Conservation (phyloP, 495 filamentous ascomycete genomes). For the Melanomma pulvis-pyrius region DNA sequence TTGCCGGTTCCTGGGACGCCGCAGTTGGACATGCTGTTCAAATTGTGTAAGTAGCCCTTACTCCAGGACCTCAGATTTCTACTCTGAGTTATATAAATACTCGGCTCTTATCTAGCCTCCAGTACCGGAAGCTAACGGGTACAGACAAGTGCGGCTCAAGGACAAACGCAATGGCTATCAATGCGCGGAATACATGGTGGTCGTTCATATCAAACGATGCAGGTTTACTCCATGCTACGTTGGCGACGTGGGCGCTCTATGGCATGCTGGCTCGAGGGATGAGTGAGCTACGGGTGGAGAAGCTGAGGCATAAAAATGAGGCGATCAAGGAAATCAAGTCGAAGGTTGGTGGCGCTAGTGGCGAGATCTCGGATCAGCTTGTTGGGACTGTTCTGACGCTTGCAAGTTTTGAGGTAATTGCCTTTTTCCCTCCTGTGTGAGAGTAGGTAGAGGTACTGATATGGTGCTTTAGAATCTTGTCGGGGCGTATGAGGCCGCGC, state of each 20-base stretch:
- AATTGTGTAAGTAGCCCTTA: slow-evolving; percentile 18
- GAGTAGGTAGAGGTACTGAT: neutral
- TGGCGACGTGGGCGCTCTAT: slow-evolving; percentile 34
- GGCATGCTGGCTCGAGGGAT: slow-evolving; percentile 15
- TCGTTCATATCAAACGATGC: slow-evolving; percentile 32
- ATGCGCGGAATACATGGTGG: slow-evolving; percentile 35
- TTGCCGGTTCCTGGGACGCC: slow-evolving; percentile 29
- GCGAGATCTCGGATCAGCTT: slow-evolving; percentile 29
- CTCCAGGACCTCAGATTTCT: too few species aligned
- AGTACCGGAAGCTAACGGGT: neutral
- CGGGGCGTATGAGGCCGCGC: slow-evolving; percentile 33
- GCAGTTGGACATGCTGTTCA: slow-evolving; percentile 26
- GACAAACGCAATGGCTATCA: slow-evolving; percentile 25
- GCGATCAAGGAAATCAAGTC: slow-evolving; percentile 33
- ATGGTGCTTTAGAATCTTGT: slow-evolving; percentile 24
- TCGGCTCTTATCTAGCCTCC: too few species aligned
- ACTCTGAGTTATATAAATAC: neutral
- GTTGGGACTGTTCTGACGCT: slow-evolving; percentile 27
- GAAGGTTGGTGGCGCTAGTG: slow-evolving; percentile 16
- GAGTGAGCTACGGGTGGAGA: slow-evolving; percentile 14
- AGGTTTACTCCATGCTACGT: slow-evolving; percentile 26
- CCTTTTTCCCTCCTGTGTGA: neutral
- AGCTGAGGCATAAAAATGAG: slow-evolving; percentile 30
- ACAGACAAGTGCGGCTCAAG: slow-evolving; percentile 26
- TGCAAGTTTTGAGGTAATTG: slow-evolving; percentile 35